Percentiles rank a stretch among this genome's conserved stretches.
These are phyloP conservation scores for Cyberlindnera mycetangii DNA, from an alignment of 805 yeast genomes.

Conservation along the genomic window DNA sequence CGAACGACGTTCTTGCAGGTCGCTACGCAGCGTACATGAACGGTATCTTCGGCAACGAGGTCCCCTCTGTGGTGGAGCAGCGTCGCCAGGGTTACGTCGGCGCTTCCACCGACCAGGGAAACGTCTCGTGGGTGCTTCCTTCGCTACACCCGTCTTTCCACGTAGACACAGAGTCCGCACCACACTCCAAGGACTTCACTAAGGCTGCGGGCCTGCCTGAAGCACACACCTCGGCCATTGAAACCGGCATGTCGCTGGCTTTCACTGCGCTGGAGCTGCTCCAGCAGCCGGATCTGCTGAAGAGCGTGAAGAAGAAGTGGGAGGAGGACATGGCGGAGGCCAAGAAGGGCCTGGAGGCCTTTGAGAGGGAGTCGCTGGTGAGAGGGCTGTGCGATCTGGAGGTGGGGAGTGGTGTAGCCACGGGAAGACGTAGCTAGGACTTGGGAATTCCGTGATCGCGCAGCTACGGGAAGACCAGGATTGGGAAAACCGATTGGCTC, in stretches of 20 bases:
- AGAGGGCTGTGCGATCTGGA: too few relatives aligned
- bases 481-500: too few relatives aligned
- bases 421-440: too few relatives aligned
- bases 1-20: conserved; percentile 10
- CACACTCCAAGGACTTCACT: conserved; percentile 11
- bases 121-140: conserved; percentile 13
- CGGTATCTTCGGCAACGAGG: conserved; percentile 4
- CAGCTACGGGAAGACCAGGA: too few relatives aligned
- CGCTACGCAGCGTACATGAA: conserved; percentile 8
- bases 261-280: conserved; percentile 8
- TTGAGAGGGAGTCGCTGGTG: not conserved
- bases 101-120: conserved; percentile 13
- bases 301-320: conserved; percentile 7
- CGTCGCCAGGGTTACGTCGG: conserved; percentile 1
- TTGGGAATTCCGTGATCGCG: too few relatives aligned
- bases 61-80: conserved; percentile 3
- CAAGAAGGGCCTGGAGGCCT: not conserved
- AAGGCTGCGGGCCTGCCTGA: conserved; percentile 3
- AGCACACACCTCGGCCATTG: conserved; percentile 8
- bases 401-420: too few relatives aligned
- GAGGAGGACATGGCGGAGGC: conserved; percentile 5
- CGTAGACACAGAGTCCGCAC: conserved; percentile 4
- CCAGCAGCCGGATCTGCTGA: conserved; percentile 4
- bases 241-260: conserved; percentile 8
- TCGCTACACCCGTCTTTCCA: conserved; percentile 10